These are phyloP conservation scores for Neonectria ditissima DNA, from an alignment of 2,329 filamentous ascomycete species.

Conservation along the genomic window DNA sequence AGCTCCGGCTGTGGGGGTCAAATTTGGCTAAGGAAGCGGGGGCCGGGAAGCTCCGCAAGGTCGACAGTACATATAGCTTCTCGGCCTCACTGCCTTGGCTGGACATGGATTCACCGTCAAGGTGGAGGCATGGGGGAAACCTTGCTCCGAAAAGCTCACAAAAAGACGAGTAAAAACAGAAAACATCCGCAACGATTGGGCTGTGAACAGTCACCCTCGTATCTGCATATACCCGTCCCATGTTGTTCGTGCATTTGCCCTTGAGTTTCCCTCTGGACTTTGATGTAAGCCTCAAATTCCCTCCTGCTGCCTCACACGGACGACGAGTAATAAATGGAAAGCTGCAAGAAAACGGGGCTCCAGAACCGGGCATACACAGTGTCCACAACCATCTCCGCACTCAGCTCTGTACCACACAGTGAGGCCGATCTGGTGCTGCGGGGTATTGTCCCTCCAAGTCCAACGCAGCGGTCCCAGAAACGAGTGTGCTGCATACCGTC, in stretches of 20 bases:
- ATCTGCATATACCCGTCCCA: not conserved
- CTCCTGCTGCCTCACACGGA: not conserved
- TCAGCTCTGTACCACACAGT: not conserved
- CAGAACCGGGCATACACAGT: not conserved
- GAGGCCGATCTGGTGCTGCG: not conserved
- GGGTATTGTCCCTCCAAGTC: slow-evolving; percentile 4
- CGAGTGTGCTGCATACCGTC: slow-evolving; percentile 8
- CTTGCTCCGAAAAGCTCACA: not conserved
- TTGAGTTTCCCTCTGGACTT: not conserved
- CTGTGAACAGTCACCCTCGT: not conserved
- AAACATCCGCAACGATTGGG: not conserved
- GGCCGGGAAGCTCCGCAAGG: not conserved
- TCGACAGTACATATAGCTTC: not conserved
- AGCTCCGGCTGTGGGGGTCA: not conserved
- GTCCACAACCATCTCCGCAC: not conserved
- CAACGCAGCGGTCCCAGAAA: not conserved
- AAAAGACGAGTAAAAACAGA: not conserved
- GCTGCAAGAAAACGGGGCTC: slow-evolving; percentile 5
- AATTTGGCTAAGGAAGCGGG: not conserved
- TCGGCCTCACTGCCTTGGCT: slow-evolving; percentile 1
- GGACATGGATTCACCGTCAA: not conserved
- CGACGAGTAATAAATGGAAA: not conserved
- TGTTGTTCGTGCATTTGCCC: not conserved
- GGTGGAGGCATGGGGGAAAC: not conserved
- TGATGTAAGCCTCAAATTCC: not conserved